Conservation (phyloP, 441 rosid species). For the Erodium chrysanthum region DNA sequence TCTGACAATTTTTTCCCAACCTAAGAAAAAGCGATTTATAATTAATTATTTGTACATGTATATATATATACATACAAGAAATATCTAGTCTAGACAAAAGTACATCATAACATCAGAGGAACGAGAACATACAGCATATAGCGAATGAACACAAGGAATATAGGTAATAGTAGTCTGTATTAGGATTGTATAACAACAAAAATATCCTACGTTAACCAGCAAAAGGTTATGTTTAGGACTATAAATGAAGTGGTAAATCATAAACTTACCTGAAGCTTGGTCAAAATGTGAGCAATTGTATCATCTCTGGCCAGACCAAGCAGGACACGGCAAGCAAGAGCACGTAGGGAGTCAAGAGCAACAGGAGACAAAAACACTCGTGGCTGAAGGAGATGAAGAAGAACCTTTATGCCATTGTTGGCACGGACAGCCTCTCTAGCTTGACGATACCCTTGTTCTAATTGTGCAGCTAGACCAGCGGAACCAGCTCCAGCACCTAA, state of each 20-base stretch:
- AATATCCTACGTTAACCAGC: background rate
- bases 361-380: slow-evolving; percentile 84
- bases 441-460: slow-evolving; percentile 93
- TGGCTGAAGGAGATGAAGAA: slow-evolving; percentile 88
- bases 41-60: background rate
- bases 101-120: background rate
- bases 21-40: slow-evolving; percentile 32
- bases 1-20: slow-evolving; percentile 95
- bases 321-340: slow-evolving; percentile 87
- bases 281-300: slow-evolving; percentile 90
- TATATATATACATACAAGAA: background rate
- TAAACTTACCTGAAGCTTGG: slow-evolving; percentile 77
- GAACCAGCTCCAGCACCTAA: slow-evolving; percentile 93
- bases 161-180: background rate
- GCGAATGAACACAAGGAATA: background rate
- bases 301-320: slow-evolving; percentile 99
- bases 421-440: slow-evolving; percentile 96
- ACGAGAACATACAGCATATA: background rate
- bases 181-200: background rate
- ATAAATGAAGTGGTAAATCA: background rate
- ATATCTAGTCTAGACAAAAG: background rate
- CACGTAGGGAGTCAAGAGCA: slow-evolving; percentile 86
- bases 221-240: background rate
- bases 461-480: slow-evolving; percentile 96
- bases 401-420: slow-evolving; percentile 94